Conservation (phyloP, 2,329 filamentous ascomycete species). For the Samsoniella hepiali region DNA sequence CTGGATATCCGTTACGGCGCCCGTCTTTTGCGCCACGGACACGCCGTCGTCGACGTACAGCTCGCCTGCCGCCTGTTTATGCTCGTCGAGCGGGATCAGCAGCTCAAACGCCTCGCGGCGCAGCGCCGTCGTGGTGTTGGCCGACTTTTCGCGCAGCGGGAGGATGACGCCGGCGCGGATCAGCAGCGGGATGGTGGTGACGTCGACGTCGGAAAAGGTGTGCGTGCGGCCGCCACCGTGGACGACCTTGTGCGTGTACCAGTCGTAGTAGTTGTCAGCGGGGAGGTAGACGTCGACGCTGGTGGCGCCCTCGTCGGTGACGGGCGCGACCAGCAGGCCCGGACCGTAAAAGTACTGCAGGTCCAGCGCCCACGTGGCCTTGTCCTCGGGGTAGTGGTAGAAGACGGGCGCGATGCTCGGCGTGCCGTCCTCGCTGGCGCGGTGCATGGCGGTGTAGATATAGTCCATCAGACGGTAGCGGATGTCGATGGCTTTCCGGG, state of each 20-base stretch:
- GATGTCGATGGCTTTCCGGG: slow-evolving; percentile 62
- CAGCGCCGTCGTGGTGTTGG: slow-evolving; percentile 62
- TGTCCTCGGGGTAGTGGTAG: slow-evolving; percentile 58
- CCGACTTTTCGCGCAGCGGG: slow-evolving; percentile 52
- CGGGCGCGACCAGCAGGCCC: slow-evolving; percentile 43
- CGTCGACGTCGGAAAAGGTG: slow-evolving; percentile 34
- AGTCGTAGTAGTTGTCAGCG: slow-evolving; percentile 48
- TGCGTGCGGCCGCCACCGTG: slow-evolving; percentile 49
- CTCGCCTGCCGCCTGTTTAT: slow-evolving; percentile 60
- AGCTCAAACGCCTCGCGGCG: slow-evolving; percentile 67
- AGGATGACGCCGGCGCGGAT: slow-evolving; percentile 63
- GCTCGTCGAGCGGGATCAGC: slow-evolving; percentile 60
- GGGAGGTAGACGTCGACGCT: slow-evolving; percentile 46
- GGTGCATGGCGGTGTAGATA: slow-evolving; percentile 69
- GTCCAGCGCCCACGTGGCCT: slow-evolving; percentile 40
- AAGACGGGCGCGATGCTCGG: slow-evolving; percentile 72
- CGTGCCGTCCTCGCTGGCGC: slow-evolving; percentile 54
- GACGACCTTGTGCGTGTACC: slow-evolving; percentile 43
- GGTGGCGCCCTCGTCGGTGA: slow-evolving; percentile 40
- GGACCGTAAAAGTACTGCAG: slow-evolving; percentile 47
- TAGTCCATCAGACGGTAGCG: slow-evolving; percentile 72
- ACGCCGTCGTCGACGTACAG: slow-evolving; percentile 76
- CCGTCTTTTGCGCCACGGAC: slow-evolving; percentile 56
- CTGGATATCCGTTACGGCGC: slow-evolving; percentile 63
- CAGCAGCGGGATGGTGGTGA: slow-evolving; percentile 72